These are phyloP conservation scores for Gryganskiella cystojenkinii DNA, from an alignment of 192 early-diverging fungal genomes.

Conservation along the genomic window DNA sequence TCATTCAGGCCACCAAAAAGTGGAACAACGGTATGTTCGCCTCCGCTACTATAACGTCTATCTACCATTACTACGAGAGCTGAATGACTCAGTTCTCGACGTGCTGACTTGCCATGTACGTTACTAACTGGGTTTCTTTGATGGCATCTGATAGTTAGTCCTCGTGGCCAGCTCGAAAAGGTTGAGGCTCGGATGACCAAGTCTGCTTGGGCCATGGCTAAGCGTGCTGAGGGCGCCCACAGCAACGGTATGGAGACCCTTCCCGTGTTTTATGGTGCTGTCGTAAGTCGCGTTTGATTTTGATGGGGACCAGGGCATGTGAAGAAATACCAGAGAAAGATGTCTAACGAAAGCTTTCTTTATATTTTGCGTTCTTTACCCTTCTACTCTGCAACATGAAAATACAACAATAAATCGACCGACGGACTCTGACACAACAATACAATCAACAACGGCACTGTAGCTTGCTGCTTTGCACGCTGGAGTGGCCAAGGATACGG, in stretches of 20 bases:
- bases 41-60: neutral
- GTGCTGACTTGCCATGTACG: neutral
- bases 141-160: slow-evolving; percentile 22
- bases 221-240: slow-evolving; percentile 54
- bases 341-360: no score
- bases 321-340: no score
- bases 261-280: slow-evolving; percentile 41
- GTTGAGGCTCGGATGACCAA: slow-evolving; percentile 48
- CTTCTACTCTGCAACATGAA: no score
- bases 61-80: neutral
- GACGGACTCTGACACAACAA: no score
- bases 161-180: slow-evolving; percentile 48
- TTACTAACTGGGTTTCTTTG: neutral
- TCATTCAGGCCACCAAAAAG: slow-evolving; percentile 34
- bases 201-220: slow-evolving; percentile 43
- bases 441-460: no score
- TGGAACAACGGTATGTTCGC: slow-evolving; percentile 50
- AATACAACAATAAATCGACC: no score
- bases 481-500: slow-evolving; percentile 48
- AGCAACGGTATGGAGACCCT: slow-evolving; percentile 51
- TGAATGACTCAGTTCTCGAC: neutral
- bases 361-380: no score
- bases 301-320: no score
- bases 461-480: slow-evolving; percentile 49
- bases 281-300: slow-evolving; percentile 43